A percentile compares a stretch with the other conserved stretches of the same genome.
phyloP scores from a whole-genome alignment of 1,284 basidiomycete genomes.

The Ganoderma meredithae region DNA sequence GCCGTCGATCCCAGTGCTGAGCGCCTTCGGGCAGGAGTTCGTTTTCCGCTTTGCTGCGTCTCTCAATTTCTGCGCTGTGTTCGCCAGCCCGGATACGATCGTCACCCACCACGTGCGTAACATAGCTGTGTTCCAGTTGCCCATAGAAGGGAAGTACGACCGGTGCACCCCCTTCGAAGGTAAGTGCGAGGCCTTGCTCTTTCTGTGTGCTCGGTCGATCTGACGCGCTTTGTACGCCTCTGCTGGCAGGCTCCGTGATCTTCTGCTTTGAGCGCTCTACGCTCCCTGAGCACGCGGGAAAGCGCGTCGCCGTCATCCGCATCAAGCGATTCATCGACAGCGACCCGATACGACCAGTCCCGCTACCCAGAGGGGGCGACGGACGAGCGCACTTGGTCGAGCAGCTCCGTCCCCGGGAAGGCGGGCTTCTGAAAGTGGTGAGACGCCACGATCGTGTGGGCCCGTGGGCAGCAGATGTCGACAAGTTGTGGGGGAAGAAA shows the following conservation, averaged over 20 bases:
- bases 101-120: too few relatives aligned
- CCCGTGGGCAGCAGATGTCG: background rate
- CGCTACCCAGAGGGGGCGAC: background rate
- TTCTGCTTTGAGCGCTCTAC: background rate
- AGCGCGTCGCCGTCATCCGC: slow-evolving; percentile 4
- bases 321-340: background rate
- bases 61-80: too few relatives aligned
- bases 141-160: background rate
- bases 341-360: background rate
- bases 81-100: background rate
- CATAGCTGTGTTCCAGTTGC: background rate
- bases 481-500: background rate
- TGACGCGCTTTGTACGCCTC: background rate
- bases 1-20: background rate
- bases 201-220: background rate
- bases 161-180: background rate
- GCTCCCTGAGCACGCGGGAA: background rate
- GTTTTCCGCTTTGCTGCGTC: too few relatives aligned
- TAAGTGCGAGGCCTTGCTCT: background rate
- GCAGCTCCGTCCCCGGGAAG: background rate
- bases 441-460: background rate
- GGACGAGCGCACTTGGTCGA: background rate
- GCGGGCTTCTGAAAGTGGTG: background rate
- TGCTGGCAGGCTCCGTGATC: background rate
- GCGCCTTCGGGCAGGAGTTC: background rate